Percentiles rank a stretch among this genome's conserved stretches.
Conservation (phyloP, 202 grass and related monocot species). For the Miscanthus sacchariflorus region DNA sequence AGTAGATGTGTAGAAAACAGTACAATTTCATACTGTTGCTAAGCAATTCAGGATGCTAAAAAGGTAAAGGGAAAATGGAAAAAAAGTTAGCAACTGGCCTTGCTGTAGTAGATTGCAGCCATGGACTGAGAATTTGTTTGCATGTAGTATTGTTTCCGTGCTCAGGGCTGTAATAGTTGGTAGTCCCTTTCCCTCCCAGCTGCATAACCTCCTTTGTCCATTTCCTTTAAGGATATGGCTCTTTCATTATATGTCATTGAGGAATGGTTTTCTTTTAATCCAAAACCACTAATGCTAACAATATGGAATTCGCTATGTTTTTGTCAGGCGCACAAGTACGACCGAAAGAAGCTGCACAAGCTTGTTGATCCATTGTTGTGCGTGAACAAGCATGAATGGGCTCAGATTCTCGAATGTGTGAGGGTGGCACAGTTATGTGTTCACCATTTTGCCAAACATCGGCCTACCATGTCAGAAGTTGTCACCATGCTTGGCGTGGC, state of each 20-base stretch:
- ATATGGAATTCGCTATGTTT: background rate
- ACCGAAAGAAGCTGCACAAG: background rate
- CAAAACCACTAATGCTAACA: background rate
- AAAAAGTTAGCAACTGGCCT: too few species aligned
- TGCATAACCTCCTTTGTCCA: background rate
- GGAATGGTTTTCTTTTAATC: background rate
- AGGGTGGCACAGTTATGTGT: conserved; percentile 31
- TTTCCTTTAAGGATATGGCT: background rate
- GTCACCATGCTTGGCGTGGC: conserved; percentile 31
- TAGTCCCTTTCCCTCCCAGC: background rate
- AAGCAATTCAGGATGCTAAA: too few species aligned
- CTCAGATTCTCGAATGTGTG: conserved; percentile 39
- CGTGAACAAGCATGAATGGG: background rate
- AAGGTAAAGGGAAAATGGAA: too few species aligned
- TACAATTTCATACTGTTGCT: too few species aligned
- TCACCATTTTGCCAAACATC: background rate
- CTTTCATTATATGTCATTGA: background rate
- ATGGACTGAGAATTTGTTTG: background rate
- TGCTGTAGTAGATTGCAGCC: too few species aligned
- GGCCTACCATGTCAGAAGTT: conserved; percentile 48
- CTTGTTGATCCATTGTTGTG: conserved; percentile 37
- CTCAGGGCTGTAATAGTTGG: background rate
- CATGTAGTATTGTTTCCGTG: background rate
- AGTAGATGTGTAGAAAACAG: too few species aligned
- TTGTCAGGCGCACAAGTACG: conserved; percentile 23